Evolutionary conservation across 2,329 filamentous ascomycete genomes (phyloP).

Genomic region (Ophiostoma montium): DNA sequence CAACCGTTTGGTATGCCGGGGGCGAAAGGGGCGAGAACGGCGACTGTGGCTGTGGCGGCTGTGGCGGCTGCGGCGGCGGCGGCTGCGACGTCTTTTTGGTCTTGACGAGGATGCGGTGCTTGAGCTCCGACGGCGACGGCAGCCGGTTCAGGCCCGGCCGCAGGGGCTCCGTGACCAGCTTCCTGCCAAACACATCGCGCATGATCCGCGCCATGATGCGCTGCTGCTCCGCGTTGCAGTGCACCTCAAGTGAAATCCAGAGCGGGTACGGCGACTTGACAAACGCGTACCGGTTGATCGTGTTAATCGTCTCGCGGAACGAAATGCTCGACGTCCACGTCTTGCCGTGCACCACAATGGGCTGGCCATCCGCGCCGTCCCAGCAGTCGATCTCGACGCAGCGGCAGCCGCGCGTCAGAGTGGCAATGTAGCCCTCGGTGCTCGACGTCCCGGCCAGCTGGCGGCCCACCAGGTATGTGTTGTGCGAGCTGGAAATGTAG

Average conservation of each 20-base stretch:
- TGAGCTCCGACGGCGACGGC: constrained; percentile 75
- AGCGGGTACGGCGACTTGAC: constrained; percentile 74
- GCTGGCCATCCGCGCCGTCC: constrained; percentile 80
- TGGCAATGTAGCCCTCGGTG: constrained; percentile 86
- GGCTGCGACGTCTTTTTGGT: constrained; percentile 64
- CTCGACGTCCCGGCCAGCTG: constrained; percentile 85
- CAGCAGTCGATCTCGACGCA: constrained; percentile 98
- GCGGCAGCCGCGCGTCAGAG: constrained; percentile 76
- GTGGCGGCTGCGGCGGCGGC: not conserved
- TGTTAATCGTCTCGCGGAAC: constrained; percentile 82
- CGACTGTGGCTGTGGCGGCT: not conserved
- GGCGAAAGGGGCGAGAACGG: not conserved
- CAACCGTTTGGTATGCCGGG: not conserved
- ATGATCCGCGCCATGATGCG: constrained; percentile 80
- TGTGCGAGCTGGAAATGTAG: constrained; percentile 96
- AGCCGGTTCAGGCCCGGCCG: constrained; percentile 53
- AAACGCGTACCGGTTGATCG: constrained; percentile 92
- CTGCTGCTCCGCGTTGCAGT: constrained; percentile 76
- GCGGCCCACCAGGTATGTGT: constrained; percentile 86
- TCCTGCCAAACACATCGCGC: constrained; percentile 67
- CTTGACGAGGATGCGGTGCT: constrained; percentile 77
- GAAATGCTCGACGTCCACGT: constrained; percentile 80
- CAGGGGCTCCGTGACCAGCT: constrained; percentile 63
- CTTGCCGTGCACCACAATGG: constrained; percentile 79
- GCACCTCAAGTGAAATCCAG: constrained; percentile 90